Percentiles rank a stretch among this genome's conserved stretches.
Evolutionary conservation across 495 filamentous ascomycete genomes (phyloP).

Genomic region (Annulohypoxylon maeteangense): DNA sequence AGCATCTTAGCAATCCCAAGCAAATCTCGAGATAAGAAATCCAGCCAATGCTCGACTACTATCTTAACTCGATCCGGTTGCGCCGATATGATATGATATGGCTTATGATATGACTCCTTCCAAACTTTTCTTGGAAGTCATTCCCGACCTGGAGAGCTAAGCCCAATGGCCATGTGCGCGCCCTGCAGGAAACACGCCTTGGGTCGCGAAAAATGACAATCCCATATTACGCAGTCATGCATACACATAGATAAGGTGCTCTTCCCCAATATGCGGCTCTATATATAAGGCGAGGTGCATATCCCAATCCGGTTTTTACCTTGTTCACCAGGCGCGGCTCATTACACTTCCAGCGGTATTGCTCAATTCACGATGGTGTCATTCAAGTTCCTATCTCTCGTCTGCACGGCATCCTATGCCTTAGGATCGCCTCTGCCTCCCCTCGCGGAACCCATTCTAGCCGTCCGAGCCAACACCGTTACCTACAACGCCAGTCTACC

Average conservation of each 20-base stretch:
- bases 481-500: slow-evolving; percentile 58
- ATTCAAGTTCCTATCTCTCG: slow-evolving; percentile 22
- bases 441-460: slow-evolving; percentile 9
- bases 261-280: slow-evolving; percentile 7
- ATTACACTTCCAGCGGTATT: neutral
- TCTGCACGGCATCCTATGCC: neutral
- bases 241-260: slow-evolving; percentile 15
- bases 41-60: neutral
- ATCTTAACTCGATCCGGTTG: neutral
- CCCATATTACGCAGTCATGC: slow-evolving; percentile 9
- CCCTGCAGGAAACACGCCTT: neutral
- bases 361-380: slow-evolving; percentile 47
- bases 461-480: slow-evolving; percentile 33
- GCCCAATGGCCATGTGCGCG: neutral
- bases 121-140: slow-evolving; percentile 11
- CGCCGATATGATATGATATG: neutral
- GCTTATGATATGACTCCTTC: neutral
- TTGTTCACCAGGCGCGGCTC: neutral
- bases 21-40: neutral
- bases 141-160: slow-evolving; percentile 8
- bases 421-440: slow-evolving; percentile 20
- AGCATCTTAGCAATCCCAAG: neutral
- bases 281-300: slow-evolving; percentile 2
- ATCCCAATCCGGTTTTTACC: neutral
- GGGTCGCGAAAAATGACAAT: slow-evolving; percentile 2